phyloP scores from a whole-genome alignment of 768 basidiomycete genomes.

The Crepidotus variabilis region DNA sequence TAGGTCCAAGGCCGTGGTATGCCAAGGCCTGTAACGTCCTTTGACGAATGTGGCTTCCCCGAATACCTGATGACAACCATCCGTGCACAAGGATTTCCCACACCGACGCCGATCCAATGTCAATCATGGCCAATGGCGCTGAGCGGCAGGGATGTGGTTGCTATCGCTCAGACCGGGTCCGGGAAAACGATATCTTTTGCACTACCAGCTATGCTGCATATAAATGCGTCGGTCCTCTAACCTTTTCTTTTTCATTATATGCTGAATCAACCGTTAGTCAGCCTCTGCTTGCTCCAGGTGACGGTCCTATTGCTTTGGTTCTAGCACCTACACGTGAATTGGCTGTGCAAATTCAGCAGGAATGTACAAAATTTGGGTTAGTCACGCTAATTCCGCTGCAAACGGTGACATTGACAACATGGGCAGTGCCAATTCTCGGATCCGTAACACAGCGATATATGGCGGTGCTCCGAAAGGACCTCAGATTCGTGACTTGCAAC shows the following conservation, averaged over 20 bases:
- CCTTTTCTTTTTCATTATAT: slow-evolving; percentile 10
- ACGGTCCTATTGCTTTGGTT: slow-evolving; percentile 96
- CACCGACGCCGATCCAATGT: slow-evolving; percentile 95
- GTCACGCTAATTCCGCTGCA: slow-evolving; percentile 14
- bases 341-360: slow-evolving; percentile 98
- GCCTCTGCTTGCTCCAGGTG: slow-evolving; percentile 87
- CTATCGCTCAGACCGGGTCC: slow-evolving; percentile 97
- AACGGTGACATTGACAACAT: background rate
- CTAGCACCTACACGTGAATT: slow-evolving; percentile 97
- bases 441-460: slow-evolving; percentile 98
- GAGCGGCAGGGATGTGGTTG: slow-evolving; percentile 89
- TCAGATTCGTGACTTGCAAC: slow-evolving; percentile 95
- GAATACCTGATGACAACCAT: slow-evolving; percentile 95
- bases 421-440: slow-evolving; percentile 79
- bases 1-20: slow-evolving; percentile 87
- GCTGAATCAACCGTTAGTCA: slow-evolving; percentile 49
- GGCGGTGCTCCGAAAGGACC: slow-evolving; percentile 98
- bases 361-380: slow-evolving; percentile 96
- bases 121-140: slow-evolving; percentile 99
- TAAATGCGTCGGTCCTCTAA: slow-evolving; percentile 84
- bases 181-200: slow-evolving; percentile 99
- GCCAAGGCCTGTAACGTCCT: slow-evolving; percentile 85
- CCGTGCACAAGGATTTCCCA: slow-evolving; percentile 86
- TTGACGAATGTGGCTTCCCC: slow-evolving; percentile 95
- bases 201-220: slow-evolving; percentile 98